Conservation (phyloP, 1,284 basidiomycete genomes). For the Boletus semigastroideus region DNA sequence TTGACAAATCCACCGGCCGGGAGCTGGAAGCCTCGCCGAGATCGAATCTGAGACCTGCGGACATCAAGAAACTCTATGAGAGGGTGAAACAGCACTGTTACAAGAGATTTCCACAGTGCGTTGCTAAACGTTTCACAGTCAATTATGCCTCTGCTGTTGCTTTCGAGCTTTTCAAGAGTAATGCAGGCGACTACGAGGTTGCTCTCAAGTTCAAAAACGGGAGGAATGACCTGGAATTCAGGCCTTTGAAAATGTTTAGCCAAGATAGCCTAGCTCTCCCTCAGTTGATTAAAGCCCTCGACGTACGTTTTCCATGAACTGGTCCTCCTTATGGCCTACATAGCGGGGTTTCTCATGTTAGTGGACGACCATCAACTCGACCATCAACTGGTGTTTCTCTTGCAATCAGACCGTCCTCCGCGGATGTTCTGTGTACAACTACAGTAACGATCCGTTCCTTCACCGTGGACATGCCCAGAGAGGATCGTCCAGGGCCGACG, state of each 20-base stretch:
- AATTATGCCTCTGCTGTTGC: conserved; percentile 50
- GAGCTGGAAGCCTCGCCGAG: too few relatives aligned
- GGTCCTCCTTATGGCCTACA: not conserved
- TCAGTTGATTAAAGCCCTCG: conserved; percentile 36
- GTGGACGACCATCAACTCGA: conserved; percentile 31
- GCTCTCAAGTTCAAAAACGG: conserved; percentile 55
- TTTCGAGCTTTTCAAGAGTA: conserved; percentile 40
- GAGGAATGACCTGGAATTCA: conserved; percentile 31
- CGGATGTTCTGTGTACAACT: conserved; percentile 35
- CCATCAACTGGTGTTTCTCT: conserved; percentile 34
- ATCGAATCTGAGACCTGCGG: too few relatives aligned
- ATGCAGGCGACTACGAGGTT: conserved; percentile 21
- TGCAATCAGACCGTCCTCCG: conserved; percentile 34
- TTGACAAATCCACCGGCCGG: too few relatives aligned
- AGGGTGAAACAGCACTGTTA: too few relatives aligned
- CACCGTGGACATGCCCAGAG: conserved; percentile 1
- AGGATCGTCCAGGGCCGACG: not conserved
- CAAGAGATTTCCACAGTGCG: too few relatives aligned
- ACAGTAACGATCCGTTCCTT: conserved; percentile 32
- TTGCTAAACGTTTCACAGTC: conserved; percentile 29
- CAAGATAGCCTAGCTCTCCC: conserved; percentile 32
- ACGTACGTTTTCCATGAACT: conserved; percentile 21
- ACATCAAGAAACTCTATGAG: too few relatives aligned
- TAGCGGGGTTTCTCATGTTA: conserved; percentile 2
- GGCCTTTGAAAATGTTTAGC: conserved; percentile 32